Percentiles rank a stretch among this genome's conserved stretches.
phyloP scores from a whole-genome alignment of 2,329 filamentous ascomycete genomes.

The Hypoxylon sp. region DNA sequence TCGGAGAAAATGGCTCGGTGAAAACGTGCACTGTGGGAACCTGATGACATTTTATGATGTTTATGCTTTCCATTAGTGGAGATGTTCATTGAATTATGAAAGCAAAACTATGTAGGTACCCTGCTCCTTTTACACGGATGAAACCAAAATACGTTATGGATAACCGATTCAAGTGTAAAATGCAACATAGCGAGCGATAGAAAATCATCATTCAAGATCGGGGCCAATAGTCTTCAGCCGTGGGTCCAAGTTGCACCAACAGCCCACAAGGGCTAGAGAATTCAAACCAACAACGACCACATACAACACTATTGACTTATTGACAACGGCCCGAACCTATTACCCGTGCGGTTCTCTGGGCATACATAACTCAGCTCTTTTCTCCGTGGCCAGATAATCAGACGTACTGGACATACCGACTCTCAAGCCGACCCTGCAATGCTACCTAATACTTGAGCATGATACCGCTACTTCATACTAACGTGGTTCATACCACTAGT shows the following conservation, averaged over 20 bases:
- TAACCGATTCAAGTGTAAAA: background rate
- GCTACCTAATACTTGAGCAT: slow-evolving; percentile 8
- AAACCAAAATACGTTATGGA: background rate
- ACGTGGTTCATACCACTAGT: background rate
- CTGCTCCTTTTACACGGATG: background rate
- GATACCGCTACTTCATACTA: background rate
- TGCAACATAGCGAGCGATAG: slow-evolving; percentile 7
- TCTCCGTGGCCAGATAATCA: slow-evolving; percentile 1
- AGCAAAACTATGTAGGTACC: background rate
- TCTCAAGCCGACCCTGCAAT: slow-evolving; percentile 12
- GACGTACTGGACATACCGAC: slow-evolving; percentile 1
- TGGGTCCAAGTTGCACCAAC: slow-evolving; percentile 12
- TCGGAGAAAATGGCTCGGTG: background rate
- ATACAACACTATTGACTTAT: background rate
- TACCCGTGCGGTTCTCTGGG: slow-evolving; percentile 7
- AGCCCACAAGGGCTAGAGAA: background rate
- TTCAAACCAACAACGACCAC: background rate
- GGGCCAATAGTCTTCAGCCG: slow-evolving; percentile 3
- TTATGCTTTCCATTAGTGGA: slow-evolving; percentile 1
- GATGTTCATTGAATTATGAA: slow-evolving; percentile 7
- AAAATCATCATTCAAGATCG: background rate
- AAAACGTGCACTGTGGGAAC: background rate
- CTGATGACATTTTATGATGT: background rate
- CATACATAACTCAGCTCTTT: background rate
- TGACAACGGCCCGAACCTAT: slow-evolving; percentile 9